Evolutionary conservation across 2,329 filamentous ascomycete species (phyloP).

Genomic region (Neonectria punicea): DNA sequence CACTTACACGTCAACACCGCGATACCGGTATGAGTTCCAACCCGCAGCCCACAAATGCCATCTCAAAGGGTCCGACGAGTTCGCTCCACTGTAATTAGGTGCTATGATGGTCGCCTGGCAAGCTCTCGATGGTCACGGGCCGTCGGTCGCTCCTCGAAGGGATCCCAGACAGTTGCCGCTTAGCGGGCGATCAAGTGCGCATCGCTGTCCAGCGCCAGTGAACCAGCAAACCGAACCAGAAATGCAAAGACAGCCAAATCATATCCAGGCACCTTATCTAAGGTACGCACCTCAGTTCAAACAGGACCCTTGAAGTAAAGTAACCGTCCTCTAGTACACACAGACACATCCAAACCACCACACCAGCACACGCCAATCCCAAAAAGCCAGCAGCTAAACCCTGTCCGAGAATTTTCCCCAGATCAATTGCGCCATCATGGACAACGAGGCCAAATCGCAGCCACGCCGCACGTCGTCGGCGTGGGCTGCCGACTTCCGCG

Average conservation of each 20-base stretch:
- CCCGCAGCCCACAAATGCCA: background rate
- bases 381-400: background rate
- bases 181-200: background rate
- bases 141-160: constrained; percentile 16
- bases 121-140: constrained; percentile 1
- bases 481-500: constrained; percentile 20
- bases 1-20: background rate
- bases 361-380: background rate
- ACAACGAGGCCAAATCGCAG: background rate
- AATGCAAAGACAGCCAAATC: background rate
- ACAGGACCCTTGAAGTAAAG: background rate
- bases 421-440: background rate
- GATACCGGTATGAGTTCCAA: background rate
- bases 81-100: background rate
- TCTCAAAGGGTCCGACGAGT: background rate
- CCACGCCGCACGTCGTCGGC: background rate
- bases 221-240: background rate
- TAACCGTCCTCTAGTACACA: background rate
- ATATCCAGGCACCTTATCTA: background rate
- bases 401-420: background rate
- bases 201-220: background rate
- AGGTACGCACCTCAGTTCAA: background rate
- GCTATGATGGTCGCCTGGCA: background rate
- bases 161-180: constrained; percentile 2
- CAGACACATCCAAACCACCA: background rate